Evolutionary conservation across 805 yeast species (phyloP).

Genomic region (Ogataea nitratoaversa): DNA sequence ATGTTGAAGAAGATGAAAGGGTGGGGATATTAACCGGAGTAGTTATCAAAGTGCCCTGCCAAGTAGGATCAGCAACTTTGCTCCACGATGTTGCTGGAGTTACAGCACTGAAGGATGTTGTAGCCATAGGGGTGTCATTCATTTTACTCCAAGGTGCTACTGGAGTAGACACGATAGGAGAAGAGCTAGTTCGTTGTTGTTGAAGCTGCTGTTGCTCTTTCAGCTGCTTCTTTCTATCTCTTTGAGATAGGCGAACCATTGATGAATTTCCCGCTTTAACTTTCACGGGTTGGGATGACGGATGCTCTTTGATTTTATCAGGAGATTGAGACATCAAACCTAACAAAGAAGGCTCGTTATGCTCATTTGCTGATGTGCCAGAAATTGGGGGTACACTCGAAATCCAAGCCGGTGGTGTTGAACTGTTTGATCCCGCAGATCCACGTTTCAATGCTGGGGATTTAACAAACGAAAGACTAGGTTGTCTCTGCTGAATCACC

Average conservation of each 20-base stretch:
- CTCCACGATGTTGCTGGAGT: background rate
- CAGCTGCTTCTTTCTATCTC: conserved; percentile 48
- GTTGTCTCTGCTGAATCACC: conserved; percentile 4
- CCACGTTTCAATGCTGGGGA: conserved; percentile 1
- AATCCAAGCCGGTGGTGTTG: conserved; percentile 8
- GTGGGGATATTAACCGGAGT: background rate
- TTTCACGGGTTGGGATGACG: conserved; percentile 6
- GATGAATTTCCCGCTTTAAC: conserved; percentile 34
- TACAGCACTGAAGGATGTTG: background rate
- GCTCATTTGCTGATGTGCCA: background rate
- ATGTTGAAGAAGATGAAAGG: conserved; percentile 1
- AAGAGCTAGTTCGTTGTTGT: background rate
- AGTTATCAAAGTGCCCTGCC: background rate
- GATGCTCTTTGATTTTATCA: background rate
- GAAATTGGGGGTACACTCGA: background rate
- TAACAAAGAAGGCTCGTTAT: conserved; percentile 1
- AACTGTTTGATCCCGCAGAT: conserved; percentile 2
- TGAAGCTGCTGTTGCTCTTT: conserved; percentile 15
- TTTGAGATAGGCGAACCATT: conserved; percentile 49
- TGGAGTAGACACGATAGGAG: background rate
- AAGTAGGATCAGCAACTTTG: background rate
- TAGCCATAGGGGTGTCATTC: background rate
- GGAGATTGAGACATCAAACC: conserved; percentile 8
- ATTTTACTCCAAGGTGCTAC: background rate
- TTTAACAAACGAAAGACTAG: conserved; percentile 3